phyloP scores from a whole-genome alignment of 495 filamentous ascomycete genomes.

The Hypoxylon subgilvum region DNA sequence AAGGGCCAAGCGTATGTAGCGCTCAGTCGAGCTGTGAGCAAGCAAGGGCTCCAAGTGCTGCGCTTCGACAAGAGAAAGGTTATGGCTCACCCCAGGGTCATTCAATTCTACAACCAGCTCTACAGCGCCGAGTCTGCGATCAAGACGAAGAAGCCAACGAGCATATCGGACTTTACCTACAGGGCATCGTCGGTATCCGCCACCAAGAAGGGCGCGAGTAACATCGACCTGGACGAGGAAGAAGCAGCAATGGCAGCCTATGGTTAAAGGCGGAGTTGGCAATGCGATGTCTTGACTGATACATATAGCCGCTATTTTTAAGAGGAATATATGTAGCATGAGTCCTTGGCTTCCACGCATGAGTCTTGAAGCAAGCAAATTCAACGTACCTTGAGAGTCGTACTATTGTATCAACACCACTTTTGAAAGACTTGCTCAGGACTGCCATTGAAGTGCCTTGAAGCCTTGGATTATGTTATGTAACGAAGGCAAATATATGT shows the following conservation, averaged over 20 bases:
- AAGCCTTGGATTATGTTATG: no score
- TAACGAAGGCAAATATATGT: no score
- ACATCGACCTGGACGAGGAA: conserved; percentile 44
- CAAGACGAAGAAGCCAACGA: conserved; percentile 35
- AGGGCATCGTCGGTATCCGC: conserved; percentile 16
- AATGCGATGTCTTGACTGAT: neutral
- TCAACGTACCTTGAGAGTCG: no score
- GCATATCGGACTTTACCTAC: conserved; percentile 40
- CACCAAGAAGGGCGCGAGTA: conserved; percentile 10
- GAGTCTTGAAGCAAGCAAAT: no score
- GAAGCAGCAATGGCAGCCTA: conserved; percentile 49
- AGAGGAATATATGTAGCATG: no score
- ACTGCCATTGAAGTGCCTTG: no score
- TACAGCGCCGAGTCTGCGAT: conserved; percentile 62
- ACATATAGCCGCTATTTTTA: no score
- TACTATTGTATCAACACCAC: no score
- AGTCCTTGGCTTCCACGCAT: no score
- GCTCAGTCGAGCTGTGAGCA: conserved; percentile 81
- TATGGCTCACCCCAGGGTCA: conserved; percentile 89
- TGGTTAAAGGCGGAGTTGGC: conserved; percentile 33
- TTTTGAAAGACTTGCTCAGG: no score
- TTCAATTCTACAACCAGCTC: conserved; percentile 81
- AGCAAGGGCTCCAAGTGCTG: conserved; percentile 85
- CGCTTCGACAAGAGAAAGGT: conserved; percentile 90
- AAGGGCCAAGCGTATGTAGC: conserved; percentile 91